phyloP scores from a whole-genome alignment of 306 rosid genomes.

The Purshia tridentata region DNA sequence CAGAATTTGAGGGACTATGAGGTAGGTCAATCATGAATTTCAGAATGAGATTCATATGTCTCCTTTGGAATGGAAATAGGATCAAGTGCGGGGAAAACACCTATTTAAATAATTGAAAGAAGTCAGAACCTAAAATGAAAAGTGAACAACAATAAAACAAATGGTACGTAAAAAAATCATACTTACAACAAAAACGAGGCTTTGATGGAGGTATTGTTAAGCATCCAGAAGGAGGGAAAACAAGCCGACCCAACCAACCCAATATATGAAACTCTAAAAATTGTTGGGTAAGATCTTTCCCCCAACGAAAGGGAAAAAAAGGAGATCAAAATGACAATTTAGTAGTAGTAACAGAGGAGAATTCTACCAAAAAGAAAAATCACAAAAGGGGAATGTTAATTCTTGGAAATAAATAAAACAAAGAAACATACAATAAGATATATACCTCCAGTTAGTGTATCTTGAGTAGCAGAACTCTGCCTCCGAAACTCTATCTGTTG shows the following conservation, averaged over 20 bases:
- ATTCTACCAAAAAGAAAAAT: neutral
- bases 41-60: neutral
- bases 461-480: slow-evolving; percentile 14
- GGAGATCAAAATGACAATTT: neutral
- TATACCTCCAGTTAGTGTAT: slow-evolving; percentile 13
- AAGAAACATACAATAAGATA: neutral
- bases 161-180: neutral
- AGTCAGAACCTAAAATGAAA: neutral
- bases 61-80: slow-evolving; percentile 12
- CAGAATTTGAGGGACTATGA: neutral
- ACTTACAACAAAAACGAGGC: slow-evolving; percentile 25
- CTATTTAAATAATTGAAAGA: neutral
- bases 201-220: slow-evolving; percentile 11
- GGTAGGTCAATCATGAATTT: neutral
- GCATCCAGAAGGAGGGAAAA: slow-evolving; percentile 30
- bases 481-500: slow-evolving; percentile 11
- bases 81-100: slow-evolving; percentile 23
- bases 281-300: slow-evolving; percentile 1
- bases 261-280: neutral
- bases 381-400: neutral
- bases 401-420: neutral
- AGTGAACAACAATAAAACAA: neutral
- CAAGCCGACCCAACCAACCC: slow-evolving; percentile 32
- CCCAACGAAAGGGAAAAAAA: no score
- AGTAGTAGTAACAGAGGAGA: neutral